phyloP scores from a whole-genome alignment of 371 early-diverging fungal genomes.

The Basidiobolus meristosporus region DNA sequence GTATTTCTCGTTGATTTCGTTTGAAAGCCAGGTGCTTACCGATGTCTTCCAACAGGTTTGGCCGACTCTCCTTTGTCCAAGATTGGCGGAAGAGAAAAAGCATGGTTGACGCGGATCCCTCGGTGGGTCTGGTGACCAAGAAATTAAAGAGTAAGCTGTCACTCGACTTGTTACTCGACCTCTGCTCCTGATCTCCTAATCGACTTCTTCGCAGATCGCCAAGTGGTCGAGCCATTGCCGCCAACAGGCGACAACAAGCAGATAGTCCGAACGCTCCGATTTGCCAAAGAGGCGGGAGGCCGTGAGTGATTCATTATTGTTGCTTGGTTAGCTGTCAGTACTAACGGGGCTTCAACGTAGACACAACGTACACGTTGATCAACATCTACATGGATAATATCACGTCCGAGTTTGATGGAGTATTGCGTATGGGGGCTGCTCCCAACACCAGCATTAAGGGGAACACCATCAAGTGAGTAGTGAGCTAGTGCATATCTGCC shows the following conservation, averaged over 20 bases:
- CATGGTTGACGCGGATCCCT: slow-evolving; percentile 13
- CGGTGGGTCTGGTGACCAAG: slow-evolving; percentile 16
- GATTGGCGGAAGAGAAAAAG: slow-evolving; percentile 21
- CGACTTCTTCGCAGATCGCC: neutral
- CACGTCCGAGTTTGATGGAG: slow-evolving; percentile 14
- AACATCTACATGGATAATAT: slow-evolving; percentile 15
- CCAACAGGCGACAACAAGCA: slow-evolving; percentile 15
- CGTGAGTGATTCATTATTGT: slow-evolving; percentile 6
- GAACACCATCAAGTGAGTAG: slow-evolving; percentile 20
- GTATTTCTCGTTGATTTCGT: neutral
- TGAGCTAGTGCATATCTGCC: too few relatives aligned
- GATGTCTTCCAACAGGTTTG: slow-evolving; percentile 10
- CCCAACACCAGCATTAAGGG: slow-evolving; percentile 21
- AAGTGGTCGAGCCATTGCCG: neutral
- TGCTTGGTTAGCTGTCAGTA: neutral
- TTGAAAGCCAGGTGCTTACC: neutral
- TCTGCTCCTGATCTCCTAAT: neutral
- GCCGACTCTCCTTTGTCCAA: slow-evolving; percentile 22
- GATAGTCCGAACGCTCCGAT: slow-evolving; percentile 21
- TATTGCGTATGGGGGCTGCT: slow-evolving; percentile 22
- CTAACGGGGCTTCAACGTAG: slow-evolving; percentile 1
- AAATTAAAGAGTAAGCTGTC: slow-evolving; percentile 11
- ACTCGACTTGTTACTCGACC: neutral
- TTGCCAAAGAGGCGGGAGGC: slow-evolving; percentile 16
- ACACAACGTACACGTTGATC: slow-evolving; percentile 18